phyloP scores from a whole-genome alignment of 768 basidiomycete genomes.

The Naganishia vishniacii region DNA sequence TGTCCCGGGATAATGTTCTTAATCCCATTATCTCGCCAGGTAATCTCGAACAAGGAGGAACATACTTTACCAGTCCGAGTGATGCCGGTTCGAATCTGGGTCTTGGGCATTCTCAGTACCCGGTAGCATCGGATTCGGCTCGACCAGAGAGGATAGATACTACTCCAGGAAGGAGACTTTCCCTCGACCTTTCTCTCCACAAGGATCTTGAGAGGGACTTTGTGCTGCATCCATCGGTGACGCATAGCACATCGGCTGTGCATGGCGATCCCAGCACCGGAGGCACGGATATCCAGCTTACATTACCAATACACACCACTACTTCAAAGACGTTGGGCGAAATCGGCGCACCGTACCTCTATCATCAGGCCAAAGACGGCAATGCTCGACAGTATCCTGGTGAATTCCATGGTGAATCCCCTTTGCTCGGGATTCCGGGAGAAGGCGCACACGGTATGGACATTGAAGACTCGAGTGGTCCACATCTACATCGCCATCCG shows the following conservation, averaged over 20 bases:
- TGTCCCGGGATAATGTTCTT: neutral
- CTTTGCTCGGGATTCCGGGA: neutral
- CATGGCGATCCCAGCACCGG: constrained; percentile 11
- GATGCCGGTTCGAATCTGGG: constrained; percentile 6
- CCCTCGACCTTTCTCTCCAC: neutral
- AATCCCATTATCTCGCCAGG: constrained; percentile 7
- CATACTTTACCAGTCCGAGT: constrained; percentile 18
- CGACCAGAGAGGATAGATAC: too few relatives aligned
- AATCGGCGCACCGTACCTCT: neutral
- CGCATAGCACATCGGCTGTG: constrained; percentile 7
- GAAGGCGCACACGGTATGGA: neutral
- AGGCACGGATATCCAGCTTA: neutral
- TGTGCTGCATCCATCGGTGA: neutral
- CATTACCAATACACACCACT: constrained; percentile 9
- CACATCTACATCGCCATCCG: constrained; percentile 51
- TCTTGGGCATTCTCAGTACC: neutral
- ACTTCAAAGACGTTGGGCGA: constrained; percentile 16
- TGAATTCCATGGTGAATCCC: neutral
- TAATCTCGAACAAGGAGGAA: neutral
- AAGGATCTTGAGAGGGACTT: neutral
- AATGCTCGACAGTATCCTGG: constrained; percentile 49
- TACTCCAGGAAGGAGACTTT: neutral
- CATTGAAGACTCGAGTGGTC: neutral
- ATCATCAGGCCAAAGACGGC: neutral
- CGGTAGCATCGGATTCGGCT: neutral